Base-by-base conservation (phyloP, 2,329 filamentous ascomycete genomes). In the Colletotrichum sp. region DNA sequence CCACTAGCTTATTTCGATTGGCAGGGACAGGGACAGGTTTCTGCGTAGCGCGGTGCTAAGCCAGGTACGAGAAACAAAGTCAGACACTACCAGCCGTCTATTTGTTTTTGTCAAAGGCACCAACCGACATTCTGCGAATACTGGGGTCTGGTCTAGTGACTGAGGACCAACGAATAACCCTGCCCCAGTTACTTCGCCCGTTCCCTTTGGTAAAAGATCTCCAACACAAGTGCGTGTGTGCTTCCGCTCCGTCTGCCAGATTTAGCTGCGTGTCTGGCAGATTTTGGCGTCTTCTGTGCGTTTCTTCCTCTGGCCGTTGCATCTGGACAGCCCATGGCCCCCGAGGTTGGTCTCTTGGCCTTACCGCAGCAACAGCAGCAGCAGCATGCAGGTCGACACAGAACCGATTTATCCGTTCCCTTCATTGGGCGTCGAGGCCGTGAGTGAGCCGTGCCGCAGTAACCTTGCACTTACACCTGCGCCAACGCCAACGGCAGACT, bases 21-120 rank as follows among this genome's bases (percentile, higher is more conserved):
- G 64, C 44, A 52, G 73, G 59, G 57, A 55, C n/a, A n/a, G 15
- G 10, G 36, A 60, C 13, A 30, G 44, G 24, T 34, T 68, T 36
- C 59, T 30, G 26, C 44, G 65, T 64, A 60, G 74, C 70, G 70
- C 70, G 36, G 64, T 64, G 74, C 74, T 65, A 26, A 55, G 16
- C 59, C 28, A 63, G 59, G 59, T 36, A 63, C 59, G 13, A 39
- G 60, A 65, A 65, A 69, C 64, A 73, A 34, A 57, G 70, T 52
- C 57, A 72, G 68, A 44, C 63, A 67, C 21, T 8, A 6, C 30
- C 63, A 72, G 36, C 62, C 69, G 36, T 34, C 30, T 44, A 21
- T 66, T 72, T 63, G 24, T 67, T 72, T 67, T 67, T 52, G 71
- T 63, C 21, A 30, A 16, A 72, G 34, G 68, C 44, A 44, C 70